phyloP scores from a whole-genome alignment of 305 asterid genomes.

The Fraxinus dipetala region DNA sequence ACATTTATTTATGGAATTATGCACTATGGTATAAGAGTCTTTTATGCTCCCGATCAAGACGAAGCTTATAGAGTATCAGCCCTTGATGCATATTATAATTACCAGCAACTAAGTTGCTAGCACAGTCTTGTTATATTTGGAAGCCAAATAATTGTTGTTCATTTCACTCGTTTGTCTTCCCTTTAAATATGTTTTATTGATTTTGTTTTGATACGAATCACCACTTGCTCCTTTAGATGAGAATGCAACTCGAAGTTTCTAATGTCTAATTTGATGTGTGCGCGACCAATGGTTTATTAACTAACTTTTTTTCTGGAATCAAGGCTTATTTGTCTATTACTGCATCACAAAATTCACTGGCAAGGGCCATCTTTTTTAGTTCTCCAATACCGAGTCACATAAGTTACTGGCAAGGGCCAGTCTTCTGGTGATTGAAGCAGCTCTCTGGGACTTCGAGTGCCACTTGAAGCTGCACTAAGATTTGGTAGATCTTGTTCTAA shows the following conservation, averaged over 20 bases:
- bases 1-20: neutral
- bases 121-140: neutral
- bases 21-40: neutral
- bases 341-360: neutral
- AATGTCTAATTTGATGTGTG: neutral
- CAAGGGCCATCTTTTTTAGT: neutral
- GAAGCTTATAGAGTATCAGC: neutral
- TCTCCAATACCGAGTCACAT: no score
- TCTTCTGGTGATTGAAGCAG: neutral
- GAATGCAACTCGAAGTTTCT: neutral
- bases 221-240: neutral
- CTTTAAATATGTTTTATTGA: neutral
- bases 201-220: neutral
- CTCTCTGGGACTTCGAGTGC: neutral
- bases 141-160: neutral
- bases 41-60: neutral
- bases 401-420: neutral
- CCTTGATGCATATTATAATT: neutral
- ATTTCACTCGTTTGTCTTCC: neutral
- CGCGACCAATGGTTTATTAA: neutral
- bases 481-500: neutral
- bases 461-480: neutral
- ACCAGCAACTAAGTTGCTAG: neutral
- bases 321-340: neutral
- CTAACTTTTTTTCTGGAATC: neutral